A percentile compares a stretch with the other conserved stretches of the same genome.
phyloP scores from a whole-genome alignment of 345 rosid species.

The Cardamine occulta region DNA sequence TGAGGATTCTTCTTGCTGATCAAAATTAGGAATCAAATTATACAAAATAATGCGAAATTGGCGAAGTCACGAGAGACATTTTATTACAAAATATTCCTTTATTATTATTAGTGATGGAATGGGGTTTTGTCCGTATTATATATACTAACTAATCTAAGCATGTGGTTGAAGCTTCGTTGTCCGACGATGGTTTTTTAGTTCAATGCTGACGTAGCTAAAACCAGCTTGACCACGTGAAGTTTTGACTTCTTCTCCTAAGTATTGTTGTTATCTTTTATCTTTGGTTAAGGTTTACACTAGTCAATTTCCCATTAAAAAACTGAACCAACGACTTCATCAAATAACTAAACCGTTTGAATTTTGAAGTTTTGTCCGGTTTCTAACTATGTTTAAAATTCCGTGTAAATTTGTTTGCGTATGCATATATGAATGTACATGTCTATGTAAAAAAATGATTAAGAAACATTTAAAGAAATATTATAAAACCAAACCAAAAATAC shows the following conservation, averaged over 20 bases:
- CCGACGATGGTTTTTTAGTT: slow-evolving; percentile 20
- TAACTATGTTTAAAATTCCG: not conserved
- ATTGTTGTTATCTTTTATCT: not conserved
- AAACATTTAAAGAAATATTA: not conserved
- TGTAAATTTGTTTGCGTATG: not conserved
- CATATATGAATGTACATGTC: not conserved
- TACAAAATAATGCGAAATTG: slow-evolving; percentile 9
- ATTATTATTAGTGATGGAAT: slow-evolving; percentile 25
- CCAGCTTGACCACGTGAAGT: slow-evolving; percentile 39
- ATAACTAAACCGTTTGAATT: too few species aligned
- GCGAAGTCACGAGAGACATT: slow-evolving; percentile 14
- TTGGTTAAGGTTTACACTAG: slow-evolving; percentile 10
- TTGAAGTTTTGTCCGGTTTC: slow-evolving; percentile 8
- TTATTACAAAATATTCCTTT: slow-evolving; percentile 19
- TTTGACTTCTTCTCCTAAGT: slow-evolving; percentile 24
- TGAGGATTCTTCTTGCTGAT: not conserved
- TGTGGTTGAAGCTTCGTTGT: slow-evolving; percentile 42
- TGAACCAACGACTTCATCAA: not conserved
- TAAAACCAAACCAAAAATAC: not conserved
- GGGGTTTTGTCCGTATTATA: slow-evolving; percentile 32
- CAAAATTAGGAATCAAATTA: not conserved
- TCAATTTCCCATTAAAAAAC: slow-evolving; percentile 10
- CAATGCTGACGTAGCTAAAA: slow-evolving; percentile 16
- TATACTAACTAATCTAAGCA: slow-evolving; percentile 10
- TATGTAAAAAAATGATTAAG: not conserved